Percentiles rank a stretch among this genome's conserved stretches.
These are phyloP conservation scores for Alternaria hordeiaustralica DNA, from an alignment of 2,329 filamentous ascomycete genomes.

Conservation along the genomic window DNA sequence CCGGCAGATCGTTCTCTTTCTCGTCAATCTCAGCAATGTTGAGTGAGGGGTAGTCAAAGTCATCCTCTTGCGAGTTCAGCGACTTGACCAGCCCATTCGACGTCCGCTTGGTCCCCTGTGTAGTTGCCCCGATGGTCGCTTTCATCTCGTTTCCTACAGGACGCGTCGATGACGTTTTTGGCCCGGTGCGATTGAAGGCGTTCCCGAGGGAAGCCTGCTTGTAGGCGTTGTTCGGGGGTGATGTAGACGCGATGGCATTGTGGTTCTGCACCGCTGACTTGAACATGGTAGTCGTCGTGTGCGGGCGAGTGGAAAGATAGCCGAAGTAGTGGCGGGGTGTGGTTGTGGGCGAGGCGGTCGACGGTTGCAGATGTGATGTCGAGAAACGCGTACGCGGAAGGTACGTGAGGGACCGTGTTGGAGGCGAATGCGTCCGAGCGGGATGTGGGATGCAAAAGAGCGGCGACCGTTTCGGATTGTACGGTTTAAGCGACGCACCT, in stretches of 20 bases:
- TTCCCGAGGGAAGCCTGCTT: constrained; percentile 48
- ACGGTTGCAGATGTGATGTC: constrained; percentile 10
- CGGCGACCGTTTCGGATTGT: constrained; percentile 27
- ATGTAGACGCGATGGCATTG: constrained; percentile 38
- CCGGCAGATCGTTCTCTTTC: constrained; percentile 33
- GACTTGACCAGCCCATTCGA: constrained; percentile 56
- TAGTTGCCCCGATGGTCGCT: constrained; percentile 17
- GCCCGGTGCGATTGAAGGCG: constrained; percentile 48
- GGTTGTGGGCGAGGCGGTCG: neutral
- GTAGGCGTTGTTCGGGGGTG: constrained; percentile 28
- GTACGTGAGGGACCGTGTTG: constrained; percentile 16
- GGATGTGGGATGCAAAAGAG: constrained; percentile 23
- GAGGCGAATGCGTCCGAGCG: constrained; percentile 23
- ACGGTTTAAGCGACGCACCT: constrained; percentile 46
- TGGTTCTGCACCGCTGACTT: constrained; percentile 50
- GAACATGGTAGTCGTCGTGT: constrained; percentile 45
- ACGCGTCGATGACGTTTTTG: constrained; percentile 35
- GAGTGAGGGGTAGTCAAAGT: constrained; percentile 38
- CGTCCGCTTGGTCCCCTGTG: constrained; percentile 53
- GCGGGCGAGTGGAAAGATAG: constrained; percentile 24
- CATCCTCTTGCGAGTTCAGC: constrained; percentile 45
- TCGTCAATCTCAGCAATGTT: constrained; percentile 31
- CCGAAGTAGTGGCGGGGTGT: constrained; percentile 17
- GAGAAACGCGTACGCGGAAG: constrained; percentile 21
- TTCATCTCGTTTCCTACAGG: constrained; percentile 45